These are phyloP conservation scores for Candida tropicalis DNA, from an alignment of 1,139 yeast species.

Conservation along the genomic window DNA sequence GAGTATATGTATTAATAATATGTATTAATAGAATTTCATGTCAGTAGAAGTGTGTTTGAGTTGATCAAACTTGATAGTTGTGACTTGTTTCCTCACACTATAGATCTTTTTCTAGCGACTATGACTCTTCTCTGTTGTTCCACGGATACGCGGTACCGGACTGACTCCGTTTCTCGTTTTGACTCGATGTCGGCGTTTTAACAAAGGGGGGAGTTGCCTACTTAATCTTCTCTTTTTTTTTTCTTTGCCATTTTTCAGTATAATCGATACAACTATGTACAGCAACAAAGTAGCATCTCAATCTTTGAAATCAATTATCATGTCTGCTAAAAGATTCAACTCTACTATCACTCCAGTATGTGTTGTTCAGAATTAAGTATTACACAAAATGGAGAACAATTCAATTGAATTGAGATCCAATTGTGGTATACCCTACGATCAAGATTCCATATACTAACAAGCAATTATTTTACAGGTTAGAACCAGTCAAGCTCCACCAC, in stretches of 20 bases:
- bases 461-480: slow-evolving; percentile 40
- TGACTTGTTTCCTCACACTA: no score
- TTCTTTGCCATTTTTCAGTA: background rate
- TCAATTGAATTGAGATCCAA: background rate
- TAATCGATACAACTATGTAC: slow-evolving; percentile 20
- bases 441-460: slow-evolving; percentile 27
- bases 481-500: slow-evolving; percentile 86
- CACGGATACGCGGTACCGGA: background rate
- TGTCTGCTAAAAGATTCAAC: slow-evolving; percentile 26
- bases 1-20: background rate
- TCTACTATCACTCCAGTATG: slow-evolving; percentile 52
- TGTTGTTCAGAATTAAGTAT: slow-evolving; percentile 11
- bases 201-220: background rate
- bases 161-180: background rate
- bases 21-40: background rate
- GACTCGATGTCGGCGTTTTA: background rate
- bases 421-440: background rate
- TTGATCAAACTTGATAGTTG: background rate
- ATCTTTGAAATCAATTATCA: slow-evolving; percentile 23
- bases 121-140: no score
- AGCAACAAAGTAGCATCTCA: slow-evolving; percentile 24
- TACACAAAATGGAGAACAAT: background rate
- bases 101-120: no score
- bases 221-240: background rate
- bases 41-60: no score